A percentile compares a stretch with the other conserved stretches of the same genome.
phyloP scores from a whole-genome alignment of 2,329 filamentous ascomycete species.

The Coniochaeta sp. region DNA sequence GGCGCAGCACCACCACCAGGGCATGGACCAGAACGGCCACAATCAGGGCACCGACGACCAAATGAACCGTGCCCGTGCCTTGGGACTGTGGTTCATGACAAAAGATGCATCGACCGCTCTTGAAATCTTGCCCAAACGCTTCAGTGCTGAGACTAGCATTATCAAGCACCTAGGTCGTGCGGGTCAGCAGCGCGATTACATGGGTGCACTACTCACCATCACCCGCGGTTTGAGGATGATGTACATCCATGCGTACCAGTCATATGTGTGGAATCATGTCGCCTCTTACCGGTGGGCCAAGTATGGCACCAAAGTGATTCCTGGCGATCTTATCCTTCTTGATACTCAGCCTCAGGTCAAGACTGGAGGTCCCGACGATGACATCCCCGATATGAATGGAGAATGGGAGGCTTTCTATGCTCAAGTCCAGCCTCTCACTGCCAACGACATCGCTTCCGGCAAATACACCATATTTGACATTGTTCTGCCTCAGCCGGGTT shows the following conservation, averaged over 20 bases:
- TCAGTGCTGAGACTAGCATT: conserved; percentile 70
- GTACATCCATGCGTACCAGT: conserved; percentile 97
- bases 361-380: conserved; percentile 43
- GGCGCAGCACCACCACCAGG: background rate
- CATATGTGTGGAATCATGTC: conserved; percentile 84
- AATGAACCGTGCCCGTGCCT: conserved; percentile 67
- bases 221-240: conserved; percentile 78
- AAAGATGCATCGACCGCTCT: conserved; percentile 54
- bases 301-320: conserved; percentile 66
- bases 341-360: conserved; percentile 20
- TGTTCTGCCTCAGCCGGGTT: conserved; percentile 88
- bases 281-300: conserved; percentile 73
- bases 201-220: conserved; percentile 74
- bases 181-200: conserved; percentile 56
- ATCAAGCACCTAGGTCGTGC: conserved; percentile 64
- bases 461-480: conserved; percentile 78
- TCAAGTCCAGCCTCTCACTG: conserved; percentile 63
- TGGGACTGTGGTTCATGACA: conserved; percentile 62
- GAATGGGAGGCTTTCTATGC: conserved; percentile 34
- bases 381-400: conserved; percentile 50
- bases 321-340: conserved; percentile 74
- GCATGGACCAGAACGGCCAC: conserved; percentile 30
- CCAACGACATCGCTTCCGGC: conserved; percentile 70
- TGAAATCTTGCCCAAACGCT: conserved; percentile 67
- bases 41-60: conserved; percentile 56